Base-by-base conservation (phyloP, 371 early-diverging fungal species). In the Saksenaea oblongispora region DNA sequence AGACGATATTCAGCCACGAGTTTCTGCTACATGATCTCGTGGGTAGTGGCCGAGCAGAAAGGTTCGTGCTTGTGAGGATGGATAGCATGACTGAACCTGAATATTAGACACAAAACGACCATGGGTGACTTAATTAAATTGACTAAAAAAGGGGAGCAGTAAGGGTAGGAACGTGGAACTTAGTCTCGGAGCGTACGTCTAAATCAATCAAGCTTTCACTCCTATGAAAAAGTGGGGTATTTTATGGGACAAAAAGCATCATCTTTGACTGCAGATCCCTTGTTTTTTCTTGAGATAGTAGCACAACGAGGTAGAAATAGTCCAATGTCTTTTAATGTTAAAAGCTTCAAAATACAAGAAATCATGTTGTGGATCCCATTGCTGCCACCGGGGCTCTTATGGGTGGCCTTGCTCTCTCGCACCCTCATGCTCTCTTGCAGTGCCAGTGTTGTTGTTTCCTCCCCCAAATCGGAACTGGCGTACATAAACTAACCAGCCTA, bases 401-500 rank as follows among this genome's bases (percentile, higher is more conserved):
- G 57, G 36, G 36, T 17, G 37, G 11, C 27, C 58, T 58, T 28
- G 41, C 15, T 39, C 58, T 24, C 58, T 36, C 11, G 58, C 5
- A 9, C 28, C 41, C 26, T 37, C 58, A 41, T 58, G 37, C 10
- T 39, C 58, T 41, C 56, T 39, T 42, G 18, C 22, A 11, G 17
- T 17, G 1, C 22, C 22, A 22, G 22, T 22, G 22, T 47, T 47
- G 14, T 62, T 62, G 34, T 62, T 67, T 35, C 64, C 65, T 27
- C 65, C 65, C n/a, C 75, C 79, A 56, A 83, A 80, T 39, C 87
- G 77, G 63, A 84, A 82, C 56, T 88, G 88, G 3, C 89, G 79
- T 11, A 88, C 78, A 69, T 87, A 88, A 34, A 88, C 82, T 55
- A 89, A 55, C 72, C 82, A 87, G 0, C 84, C 88, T n/a, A 89